phyloP scores from a whole-genome alignment of 345 rosid genomes.

The Citrus cavaleriei region DNA sequence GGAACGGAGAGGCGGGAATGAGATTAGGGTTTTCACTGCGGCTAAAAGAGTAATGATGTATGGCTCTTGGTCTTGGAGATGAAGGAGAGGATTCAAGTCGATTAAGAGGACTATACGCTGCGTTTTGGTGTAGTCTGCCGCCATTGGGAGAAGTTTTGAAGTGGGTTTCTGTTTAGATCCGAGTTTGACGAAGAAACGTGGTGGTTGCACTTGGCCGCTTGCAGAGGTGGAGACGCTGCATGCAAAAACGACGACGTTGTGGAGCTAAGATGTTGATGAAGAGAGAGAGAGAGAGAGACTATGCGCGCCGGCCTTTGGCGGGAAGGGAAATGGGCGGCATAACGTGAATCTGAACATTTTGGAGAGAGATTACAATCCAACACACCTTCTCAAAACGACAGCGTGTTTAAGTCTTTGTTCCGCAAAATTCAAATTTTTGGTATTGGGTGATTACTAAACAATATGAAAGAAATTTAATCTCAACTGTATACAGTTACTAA shows the following conservation, averaged over 20 bases:
- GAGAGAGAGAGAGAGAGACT: neutral
- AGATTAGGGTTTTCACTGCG: conserved; percentile 50
- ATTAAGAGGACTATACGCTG: conserved; percentile 72
- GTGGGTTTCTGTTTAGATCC: neutral
- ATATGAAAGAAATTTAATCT: too few relatives aligned
- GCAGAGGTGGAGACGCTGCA: neutral
- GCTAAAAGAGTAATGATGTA: conserved; percentile 48
- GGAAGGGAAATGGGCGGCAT: conserved; percentile 8
- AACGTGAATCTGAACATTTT: neutral
- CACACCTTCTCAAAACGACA: neutral
- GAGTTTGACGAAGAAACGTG: neutral
- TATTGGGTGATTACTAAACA: too few relatives aligned
- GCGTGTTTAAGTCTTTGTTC: neutral
- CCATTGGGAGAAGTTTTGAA: conserved; percentile 25
- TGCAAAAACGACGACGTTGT: neutral
- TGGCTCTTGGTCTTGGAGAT: conserved; percentile 20
- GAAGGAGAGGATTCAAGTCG: conserved; percentile 71
- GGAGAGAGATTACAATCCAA: too few relatives aligned
- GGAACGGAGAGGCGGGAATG: conserved; percentile 50
- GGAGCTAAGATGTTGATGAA: neutral
- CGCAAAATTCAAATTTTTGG: neutral
- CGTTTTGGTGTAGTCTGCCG: conserved; percentile 46
- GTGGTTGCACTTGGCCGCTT: too few relatives aligned
- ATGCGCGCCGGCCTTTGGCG: neutral
- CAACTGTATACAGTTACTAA: neutral